Percentiles rank a stretch among this genome's conserved stretches.
Conservation (phyloP, 306 rosid species). For the Casuarina glauca region DNA sequence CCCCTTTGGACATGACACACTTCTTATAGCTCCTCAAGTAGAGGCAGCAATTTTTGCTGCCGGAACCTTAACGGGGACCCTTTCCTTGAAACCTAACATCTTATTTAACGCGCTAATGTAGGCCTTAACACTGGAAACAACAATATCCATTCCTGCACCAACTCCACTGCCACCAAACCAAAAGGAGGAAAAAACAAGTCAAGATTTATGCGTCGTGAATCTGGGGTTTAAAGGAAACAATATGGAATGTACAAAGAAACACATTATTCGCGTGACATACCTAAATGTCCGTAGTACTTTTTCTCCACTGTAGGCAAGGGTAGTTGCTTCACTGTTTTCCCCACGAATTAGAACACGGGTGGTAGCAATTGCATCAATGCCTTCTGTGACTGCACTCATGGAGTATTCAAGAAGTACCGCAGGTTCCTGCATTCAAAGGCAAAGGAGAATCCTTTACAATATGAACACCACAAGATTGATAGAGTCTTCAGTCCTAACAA, state of each 20-base stretch:
- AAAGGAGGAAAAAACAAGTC: not conserved
- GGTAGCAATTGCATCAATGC: constrained; percentile 96
- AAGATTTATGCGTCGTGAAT: not conserved
- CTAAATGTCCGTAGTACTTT: constrained; percentile 68
- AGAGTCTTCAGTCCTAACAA: not conserved
- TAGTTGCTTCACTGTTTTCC: constrained; percentile 38
- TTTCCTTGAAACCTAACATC: constrained; percentile 72
- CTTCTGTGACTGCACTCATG: constrained; percentile 84
- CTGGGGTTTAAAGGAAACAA: constrained; percentile 18
- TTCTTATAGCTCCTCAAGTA: constrained; percentile 20
- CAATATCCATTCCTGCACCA: constrained; percentile 94
- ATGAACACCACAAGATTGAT: not conserved
- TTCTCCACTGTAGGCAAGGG: constrained; percentile 63
- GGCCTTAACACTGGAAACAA: constrained; percentile 96
- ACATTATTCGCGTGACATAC: constrained; percentile 34
- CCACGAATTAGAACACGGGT: constrained; percentile 80
- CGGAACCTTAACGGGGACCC: constrained; percentile 13
- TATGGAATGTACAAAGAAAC: constrained; percentile 9
- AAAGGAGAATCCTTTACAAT: constrained; percentile 14
- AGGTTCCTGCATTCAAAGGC: constrained; percentile 63
- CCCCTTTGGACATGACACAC: too few relatives aligned
- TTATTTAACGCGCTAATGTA: constrained; percentile 81
- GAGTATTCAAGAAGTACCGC: constrained; percentile 86
- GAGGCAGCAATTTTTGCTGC: constrained; percentile 35
- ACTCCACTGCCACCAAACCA: constrained; percentile 54